A percentile compares a stretch with the other conserved stretches of the same genome.
phyloP scores from a whole-genome alignment of 2,329 filamentous ascomycete species.

The Claviceps sorghi region DNA sequence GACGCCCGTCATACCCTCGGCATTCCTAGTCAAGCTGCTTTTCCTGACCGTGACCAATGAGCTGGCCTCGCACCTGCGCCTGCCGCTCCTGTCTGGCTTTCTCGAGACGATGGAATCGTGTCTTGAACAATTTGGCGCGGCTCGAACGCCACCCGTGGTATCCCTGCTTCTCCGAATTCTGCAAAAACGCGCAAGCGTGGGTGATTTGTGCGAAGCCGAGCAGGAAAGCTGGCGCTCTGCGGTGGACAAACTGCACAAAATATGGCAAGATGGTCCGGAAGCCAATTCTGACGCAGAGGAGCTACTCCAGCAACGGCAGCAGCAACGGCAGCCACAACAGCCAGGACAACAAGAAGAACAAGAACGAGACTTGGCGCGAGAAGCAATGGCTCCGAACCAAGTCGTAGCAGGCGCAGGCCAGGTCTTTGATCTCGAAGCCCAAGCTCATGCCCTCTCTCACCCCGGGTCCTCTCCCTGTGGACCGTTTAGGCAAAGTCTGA shows the following conservation, averaged over 20 bases:
- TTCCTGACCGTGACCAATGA: conserved; percentile 24
- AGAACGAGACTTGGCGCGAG: background rate
- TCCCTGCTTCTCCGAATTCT: conserved; percentile 21
- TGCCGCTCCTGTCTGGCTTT: conserved; percentile 22
- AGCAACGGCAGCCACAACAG: background rate
- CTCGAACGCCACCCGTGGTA: conserved; percentile 20
- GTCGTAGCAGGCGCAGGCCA: background rate
- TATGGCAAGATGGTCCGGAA: conserved; percentile 2
- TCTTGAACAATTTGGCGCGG: conserved; percentile 18
- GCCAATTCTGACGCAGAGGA: background rate
- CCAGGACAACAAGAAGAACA: background rate
- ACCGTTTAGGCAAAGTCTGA: background rate
- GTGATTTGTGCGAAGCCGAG: conserved; percentile 19
- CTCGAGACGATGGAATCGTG: conserved; percentile 22
- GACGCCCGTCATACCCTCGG: conserved; percentile 20
- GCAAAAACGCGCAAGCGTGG: conserved; percentile 15
- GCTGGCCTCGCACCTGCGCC: conserved; percentile 17
- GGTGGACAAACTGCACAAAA: conserved; percentile 12
- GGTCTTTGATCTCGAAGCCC: background rate
- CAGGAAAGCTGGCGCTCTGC: conserved; percentile 17
- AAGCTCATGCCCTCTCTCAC: background rate
- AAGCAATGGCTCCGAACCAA: background rate
- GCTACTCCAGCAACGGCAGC: background rate
- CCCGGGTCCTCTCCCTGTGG: background rate
- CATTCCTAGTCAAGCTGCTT: conserved; percentile 22